A percentile compares a stretch with the other conserved stretches of the same genome.
Evolutionary conservation across 305 asterid species (phyloP).

Genomic region (Caryopteris hybrid): DNA sequence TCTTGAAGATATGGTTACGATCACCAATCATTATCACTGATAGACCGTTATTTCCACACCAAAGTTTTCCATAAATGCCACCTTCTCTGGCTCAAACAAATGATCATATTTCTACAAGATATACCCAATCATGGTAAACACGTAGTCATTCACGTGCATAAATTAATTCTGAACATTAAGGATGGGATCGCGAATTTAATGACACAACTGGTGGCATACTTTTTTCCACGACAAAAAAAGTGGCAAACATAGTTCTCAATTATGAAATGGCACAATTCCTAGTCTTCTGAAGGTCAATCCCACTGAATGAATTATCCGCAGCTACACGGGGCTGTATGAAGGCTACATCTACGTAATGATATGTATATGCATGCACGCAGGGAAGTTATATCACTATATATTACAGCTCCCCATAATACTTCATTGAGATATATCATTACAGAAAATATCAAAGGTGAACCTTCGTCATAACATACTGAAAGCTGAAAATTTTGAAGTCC

Average conservation of each 20-base stretch:
- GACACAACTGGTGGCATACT: background rate
- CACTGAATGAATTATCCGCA: background rate
- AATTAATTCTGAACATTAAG: background rate
- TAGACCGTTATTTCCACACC: background rate
- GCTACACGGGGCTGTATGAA: background rate
- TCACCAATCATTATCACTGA: background rate
- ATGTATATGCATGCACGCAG: background rate
- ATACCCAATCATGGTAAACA: background rate
- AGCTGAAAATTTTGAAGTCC: background rate
- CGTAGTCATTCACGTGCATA: conserved; percentile 8
- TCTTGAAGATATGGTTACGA: conserved; percentile 5
- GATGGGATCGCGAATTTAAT: background rate
- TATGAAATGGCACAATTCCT: background rate
- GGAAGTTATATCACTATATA: background rate
- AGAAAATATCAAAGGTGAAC: background rate
- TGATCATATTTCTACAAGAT: background rate
- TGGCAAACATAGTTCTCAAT: background rate
- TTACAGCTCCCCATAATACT: background rate
- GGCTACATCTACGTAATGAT: background rate
- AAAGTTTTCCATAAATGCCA: background rate
- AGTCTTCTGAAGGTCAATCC: background rate
- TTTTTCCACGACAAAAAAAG: background rate
- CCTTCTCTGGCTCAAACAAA: conserved; percentile 6
- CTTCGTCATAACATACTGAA: background rate
- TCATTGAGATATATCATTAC: background rate